Evolutionary conservation across 495 filamentous ascomycete species (phyloP), one percentile per base, ranked within the genome.

Genomic region (Penicillium crystallinum): DNA sequence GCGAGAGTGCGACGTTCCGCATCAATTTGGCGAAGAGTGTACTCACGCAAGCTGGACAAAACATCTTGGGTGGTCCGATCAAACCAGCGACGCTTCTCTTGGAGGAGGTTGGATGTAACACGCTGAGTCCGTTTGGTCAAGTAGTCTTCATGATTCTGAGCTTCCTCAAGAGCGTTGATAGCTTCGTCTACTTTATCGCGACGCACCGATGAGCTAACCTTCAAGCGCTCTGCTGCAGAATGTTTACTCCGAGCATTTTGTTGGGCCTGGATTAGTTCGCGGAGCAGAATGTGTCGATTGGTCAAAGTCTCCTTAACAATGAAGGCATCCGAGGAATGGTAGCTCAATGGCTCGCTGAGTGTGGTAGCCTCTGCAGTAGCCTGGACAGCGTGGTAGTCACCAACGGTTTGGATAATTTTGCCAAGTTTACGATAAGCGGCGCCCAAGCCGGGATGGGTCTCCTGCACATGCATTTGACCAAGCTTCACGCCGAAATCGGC

Each of bases 251-350:
- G 81, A 7, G 91, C 87, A 36, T 72, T 72, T 63, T 92, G 87
- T 63, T 95, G 88, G 3, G 93, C 91, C 67, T 93, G 86, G 22
- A 95, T 66, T 38, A 97, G 81, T 56, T 99, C 95, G 41, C 95
- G 90, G 29, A 97, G 86, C n/a, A 99, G 80, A 62, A 99, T 96
- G 68, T 99, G 95, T 3, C 95, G 86, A 72, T 99, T 99, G 17
- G 95, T 99, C 56, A 99, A 81, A 19, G 92, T 97, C 64, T 99
- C 95, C 70, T 99, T 99, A 57, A 99, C 95, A 63, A 97, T 95
- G 65, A 97, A 93, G 21, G 95, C 90, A 64, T 99, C 93, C 12
- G 86, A 85, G 22, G 91, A 96, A 70, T 99, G 91, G 65, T 99
- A 97, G 54, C 88, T 86, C 46, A 99, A 81, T 6, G 95, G 90